Evolutionary conservation across 202 grass and related monocot genomes (phyloP), one percentile per base, ranked within the genome.

Genomic region (Dendrocalamus latiflorus): DNA sequence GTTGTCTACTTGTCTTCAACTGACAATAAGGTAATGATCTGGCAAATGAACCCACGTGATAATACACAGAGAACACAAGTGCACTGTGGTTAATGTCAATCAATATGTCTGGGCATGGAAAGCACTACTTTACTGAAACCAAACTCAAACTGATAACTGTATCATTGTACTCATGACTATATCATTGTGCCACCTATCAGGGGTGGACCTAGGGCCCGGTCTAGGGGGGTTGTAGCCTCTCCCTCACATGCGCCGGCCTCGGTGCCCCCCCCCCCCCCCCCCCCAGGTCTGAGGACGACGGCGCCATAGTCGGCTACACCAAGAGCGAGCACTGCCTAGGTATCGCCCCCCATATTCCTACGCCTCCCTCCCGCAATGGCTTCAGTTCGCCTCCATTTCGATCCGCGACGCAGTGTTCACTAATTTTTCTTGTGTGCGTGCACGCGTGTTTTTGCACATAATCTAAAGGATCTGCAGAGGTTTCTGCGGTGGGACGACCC

Each of bases 381-480:
- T 53, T 42, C 18, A 1, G n/a, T 72, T 48, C 61, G 47, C 13
- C 43, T 48, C 43, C 60, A 65, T 83, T 57, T 77, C 36, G 37
- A 59, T 65, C 36, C 8, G 58, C 9, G 33, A 43, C 34, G 8
- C 34, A 8, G 17, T 6, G 48, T 22, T 50, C 13, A 30, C 39
- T 88, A 63, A 55, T 44, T 21, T 56, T 1, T n/a, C 15, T 6
- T 84, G 14, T 21, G 24, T 34, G 60, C 37, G 6, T 15, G 24
- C 43, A 59, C 26, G 8, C 15, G 68, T 12, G 54, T 90, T 92
- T 76, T 24, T 51, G 39, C 74, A 98, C 93, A 98, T 84, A 93
- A 93, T 71, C 78, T 98, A 54, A 98, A 95, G 83, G 95, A 98
- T 76, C 77, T 95, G 60, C 93, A 95, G 79, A 86, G 95, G 38